Base-by-base conservation (phyloP, 2,329 filamentous ascomycete genomes). In the Ophiocordyceps australis region DNA sequence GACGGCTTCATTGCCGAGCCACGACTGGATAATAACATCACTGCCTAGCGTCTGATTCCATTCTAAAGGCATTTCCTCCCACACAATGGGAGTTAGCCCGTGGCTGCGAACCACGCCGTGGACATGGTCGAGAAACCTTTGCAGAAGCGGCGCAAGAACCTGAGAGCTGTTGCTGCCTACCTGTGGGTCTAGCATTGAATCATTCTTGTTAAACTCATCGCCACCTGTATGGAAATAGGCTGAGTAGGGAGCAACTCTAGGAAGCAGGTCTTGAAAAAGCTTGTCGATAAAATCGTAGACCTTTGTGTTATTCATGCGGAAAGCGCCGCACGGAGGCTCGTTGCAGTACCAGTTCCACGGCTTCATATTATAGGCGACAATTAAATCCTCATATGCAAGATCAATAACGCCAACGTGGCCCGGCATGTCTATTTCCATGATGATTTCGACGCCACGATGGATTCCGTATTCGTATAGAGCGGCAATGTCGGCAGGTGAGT, bases 151-250 rank as follows among this genome's bases (percentile, higher is more conserved):
- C 41, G 68, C 62, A 20, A 92, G 55, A 10, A 86, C 62, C 2
- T 55, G 48, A 0, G 60, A 54, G 28, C 71, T 55, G 43, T 76
- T 81, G 17, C 73, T 77, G 5, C 59, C 48, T 20, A 92, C 70
- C 1, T 68, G 76, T 5, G 74, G 66, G 43, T 92, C 82, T 9
- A 86, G 62, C 21, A 57, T 57, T 41, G 57, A 61, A 14, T 54
- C 47, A 39, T 85, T 74, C 32, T 59, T 60, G 48, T 89, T 86
- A 32, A 91, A 70, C 54, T 92, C 83, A 40, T 92, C 83, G 28
- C 83, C 83, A 23, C 83, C 83, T 1, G 78, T 78, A 52, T 92
- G 82, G 57, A 86, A 91, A 52, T 86, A 69, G 6, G 68, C 54
- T 3, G 74, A 62, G 46, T 80, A 81, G 0, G 74, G 70, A 7